phyloP scores from a whole-genome alignment of 2,329 filamentous ascomycete species.

The Podosphaera xanthii region DNA sequence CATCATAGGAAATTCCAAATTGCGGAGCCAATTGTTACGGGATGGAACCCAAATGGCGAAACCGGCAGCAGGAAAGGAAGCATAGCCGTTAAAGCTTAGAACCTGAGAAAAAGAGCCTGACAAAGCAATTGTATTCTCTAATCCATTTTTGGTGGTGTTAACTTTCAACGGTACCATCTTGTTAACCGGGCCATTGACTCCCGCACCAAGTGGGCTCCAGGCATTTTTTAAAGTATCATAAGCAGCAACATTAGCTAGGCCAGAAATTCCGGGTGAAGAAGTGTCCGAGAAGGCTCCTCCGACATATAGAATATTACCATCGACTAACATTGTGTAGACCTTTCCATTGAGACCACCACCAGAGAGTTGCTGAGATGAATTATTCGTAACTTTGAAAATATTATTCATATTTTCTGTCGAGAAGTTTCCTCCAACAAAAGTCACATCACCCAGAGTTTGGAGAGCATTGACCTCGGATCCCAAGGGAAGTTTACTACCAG shows the following conservation, averaged over 20 bases:
- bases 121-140: conserved; percentile 55
- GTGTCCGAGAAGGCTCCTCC: conserved; percentile 72
- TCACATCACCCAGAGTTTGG: conserved; percentile 35
- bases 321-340: conserved; percentile 48
- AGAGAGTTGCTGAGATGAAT: conserved; percentile 36
- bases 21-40: conserved; percentile 65
- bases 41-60: conserved; percentile 89
- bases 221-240: conserved; percentile 45
- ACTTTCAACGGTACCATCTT: conserved; percentile 55
- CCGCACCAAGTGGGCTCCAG: conserved; percentile 65
- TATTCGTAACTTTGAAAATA: conserved; percentile 48
- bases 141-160: conserved; percentile 46
- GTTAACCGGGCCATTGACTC: conserved; percentile 58
- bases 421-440: conserved; percentile 73
- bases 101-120: conserved; percentile 61
- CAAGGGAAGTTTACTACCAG: conserved; percentile 44
- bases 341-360: conserved; percentile 58
- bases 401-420: conserved; percentile 44
- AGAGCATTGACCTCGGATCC: conserved; percentile 50
- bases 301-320: conserved; percentile 45
- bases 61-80: conserved; percentile 39
- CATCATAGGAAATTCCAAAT: conserved; percentile 40
- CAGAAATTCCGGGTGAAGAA: conserved; percentile 31
- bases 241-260: conserved; percentile 51
- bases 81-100: conserved; percentile 39